Evolutionary conservation across 768 basidiomycete genomes (phyloP), one percentile per base, ranked within the genome.

Genomic region (Fomitopsis pulvina): DNA sequence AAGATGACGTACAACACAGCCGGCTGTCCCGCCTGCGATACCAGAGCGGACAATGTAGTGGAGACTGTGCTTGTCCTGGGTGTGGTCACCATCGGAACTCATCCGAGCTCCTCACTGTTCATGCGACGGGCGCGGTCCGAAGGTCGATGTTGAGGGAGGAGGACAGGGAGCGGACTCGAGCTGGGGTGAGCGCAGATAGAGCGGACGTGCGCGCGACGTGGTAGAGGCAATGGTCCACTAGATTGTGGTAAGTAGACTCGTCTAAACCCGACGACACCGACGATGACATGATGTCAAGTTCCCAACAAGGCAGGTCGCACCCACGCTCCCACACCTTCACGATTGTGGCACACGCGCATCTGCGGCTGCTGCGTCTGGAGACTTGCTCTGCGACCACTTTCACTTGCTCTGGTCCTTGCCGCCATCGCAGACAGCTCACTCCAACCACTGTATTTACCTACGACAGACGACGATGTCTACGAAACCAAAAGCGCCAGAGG

Each of bases 11-110:
- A 96, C 94, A 56, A 94, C 77, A 69, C 92, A 95, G 45, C 92
- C 94, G 30, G 94, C 95, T 51, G 95, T 68, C 27, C 95, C 95
- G 51, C 95, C 95, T 38, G 94, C 94, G 40, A 97, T 67, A 41
- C 92, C 90, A 32, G 90, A 92, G 54, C 87, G 85, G 57, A 91
- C 42, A 52, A 63, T 56, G 53, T 58, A 62, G 50, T 53, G 44
- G 5, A 63, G 60, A 53, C 57, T 61, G 49, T 60, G 62, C 54
- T 58, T 65, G 50, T 64, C 50, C 39, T 53, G 47, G 5, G 5
- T 46, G 6, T 11, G 20, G 25, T 59, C 68, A 61, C 66, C 78
- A 80, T 78, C 72, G 61, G 79, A 65, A 78, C 76, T 79, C 80
- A 82, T 82, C 74, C 74, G 76, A 63, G 52, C 29, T 4, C 29